These are phyloP conservation scores for Xylariaceae sp. DNA, from an alignment of 2,329 filamentous ascomycete species.

Conservation along the genomic window DNA sequence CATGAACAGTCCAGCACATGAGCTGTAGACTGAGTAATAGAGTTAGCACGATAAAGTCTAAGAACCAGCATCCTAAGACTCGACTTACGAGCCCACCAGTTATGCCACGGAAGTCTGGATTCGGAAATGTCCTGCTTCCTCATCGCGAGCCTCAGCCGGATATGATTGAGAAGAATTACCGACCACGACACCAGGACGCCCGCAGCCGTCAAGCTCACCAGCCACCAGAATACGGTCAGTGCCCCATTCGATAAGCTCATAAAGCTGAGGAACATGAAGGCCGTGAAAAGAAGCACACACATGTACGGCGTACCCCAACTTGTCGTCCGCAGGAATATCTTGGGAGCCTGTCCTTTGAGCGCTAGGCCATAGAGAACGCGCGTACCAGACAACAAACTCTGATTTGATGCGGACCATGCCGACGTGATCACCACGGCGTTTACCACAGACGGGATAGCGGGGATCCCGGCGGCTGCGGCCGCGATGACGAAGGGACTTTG, in stretches of 20 bases:
- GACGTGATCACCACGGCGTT: conserved; percentile 77
- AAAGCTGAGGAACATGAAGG: conserved; percentile 61
- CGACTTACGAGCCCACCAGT: conserved; percentile 61
- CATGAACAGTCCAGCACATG: conserved; percentile 62
- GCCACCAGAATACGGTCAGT: conserved; percentile 67
- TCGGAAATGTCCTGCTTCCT: conserved; percentile 56
- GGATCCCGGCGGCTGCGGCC: conserved; percentile 67
- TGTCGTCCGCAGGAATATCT: conserved; percentile 56
- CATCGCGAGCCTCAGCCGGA: conserved; percentile 58
- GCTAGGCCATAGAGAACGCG: conserved; percentile 63
- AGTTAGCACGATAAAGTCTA: conserved; percentile 5
- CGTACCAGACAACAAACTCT: conserved; percentile 62
- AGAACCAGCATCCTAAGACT: neutral
- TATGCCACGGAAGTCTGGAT: conserved; percentile 61
- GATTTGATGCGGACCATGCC: conserved; percentile 70
- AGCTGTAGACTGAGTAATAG: conserved; percentile 54
- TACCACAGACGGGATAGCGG: conserved; percentile 69
- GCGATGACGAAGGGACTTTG: conserved; percentile 72
- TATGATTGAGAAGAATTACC: conserved; percentile 61
- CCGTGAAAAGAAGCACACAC: conserved; percentile 55
- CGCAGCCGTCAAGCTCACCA: conserved; percentile 63
- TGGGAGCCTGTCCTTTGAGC: conserved; percentile 60
- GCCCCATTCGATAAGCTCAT: conserved; percentile 60
- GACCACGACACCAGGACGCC: conserved; percentile 68
- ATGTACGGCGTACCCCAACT: conserved; percentile 59